Base-by-base conservation (phyloP, 1,284 basidiomycete species). In the Sporisorium graminicola region DNA sequence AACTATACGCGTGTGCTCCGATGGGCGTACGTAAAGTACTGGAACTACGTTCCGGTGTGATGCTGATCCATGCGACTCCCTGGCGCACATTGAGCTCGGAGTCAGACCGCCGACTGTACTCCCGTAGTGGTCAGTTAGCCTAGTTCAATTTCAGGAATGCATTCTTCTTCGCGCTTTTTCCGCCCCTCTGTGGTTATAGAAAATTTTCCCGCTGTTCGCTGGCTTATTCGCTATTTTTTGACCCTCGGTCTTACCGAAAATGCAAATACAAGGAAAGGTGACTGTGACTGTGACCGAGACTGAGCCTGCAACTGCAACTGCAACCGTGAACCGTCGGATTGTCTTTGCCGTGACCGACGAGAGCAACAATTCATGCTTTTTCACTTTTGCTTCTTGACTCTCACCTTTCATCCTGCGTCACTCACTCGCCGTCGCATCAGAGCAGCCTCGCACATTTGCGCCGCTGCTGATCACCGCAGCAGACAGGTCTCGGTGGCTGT, bases 401-500 rank as follows among this genome's bases (percentile, higher is more conserved):
- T 31, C 49, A 50, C 27, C 26, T 33, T 18, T 49, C 16, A 51
- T 29, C 37, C 26, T 31, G 12, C 51, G 27, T 43, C 9, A 31
- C 40, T 42, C 27, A 33, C 37, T 20, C 27, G 24, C 51, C 29
- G 3, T 35, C 13, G 33, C 31, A n/a, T 31, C 35, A 55, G 44
- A 33, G 52, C 52, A 63, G 60, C 44, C 40, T 16, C 46, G 46
- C 66, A 40, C 52, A 40, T 44, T 55, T 55, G 37, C 29, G 35
- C 60, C 47, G 56, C 60, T 69, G 66, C 60, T 63, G 66, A 47
- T 22, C 44, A 2, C 8, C 10, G 54, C 66, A 69, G 66, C 66
- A 69, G 26, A 69, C 66, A 69, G 66, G 66, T 69, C 66, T 69
- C 60, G 37, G 66, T 63, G 44, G 60, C 66, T 69, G 66, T 63